These are phyloP conservation scores for Jatropha curcas DNA, from an alignment of 345 rosid species.

Conservation along the genomic window DNA sequence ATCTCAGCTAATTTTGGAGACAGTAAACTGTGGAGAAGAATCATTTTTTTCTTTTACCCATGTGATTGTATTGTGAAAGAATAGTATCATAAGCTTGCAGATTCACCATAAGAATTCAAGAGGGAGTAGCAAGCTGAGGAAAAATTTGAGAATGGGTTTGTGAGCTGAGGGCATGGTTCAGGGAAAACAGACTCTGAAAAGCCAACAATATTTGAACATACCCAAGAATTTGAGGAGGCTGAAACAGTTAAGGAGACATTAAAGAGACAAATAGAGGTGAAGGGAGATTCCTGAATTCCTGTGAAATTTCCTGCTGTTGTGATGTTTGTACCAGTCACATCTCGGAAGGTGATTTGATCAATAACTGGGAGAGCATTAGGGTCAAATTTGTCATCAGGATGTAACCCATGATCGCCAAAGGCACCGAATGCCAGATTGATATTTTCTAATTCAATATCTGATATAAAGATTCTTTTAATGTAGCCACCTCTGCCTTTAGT, in stretches of 20 bases:
- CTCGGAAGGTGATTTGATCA: slow-evolving; percentile 43
- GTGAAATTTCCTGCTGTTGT: slow-evolving; percentile 65
- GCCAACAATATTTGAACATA: slow-evolving; percentile 70
- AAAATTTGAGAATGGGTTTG: slow-evolving; percentile 27
- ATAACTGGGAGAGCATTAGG: slow-evolving; percentile 66
- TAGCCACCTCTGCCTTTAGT: slow-evolving; percentile 85
- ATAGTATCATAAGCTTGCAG: slow-evolving; percentile 46
- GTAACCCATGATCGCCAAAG: slow-evolving; percentile 62
- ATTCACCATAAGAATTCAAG: slow-evolving; percentile 33
- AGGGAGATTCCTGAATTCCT: slow-evolving; percentile 70
- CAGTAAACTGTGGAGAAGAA: slow-evolving; percentile 32
- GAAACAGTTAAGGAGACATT: slow-evolving; percentile 54
- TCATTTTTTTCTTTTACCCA: slow-evolving; percentile 3
- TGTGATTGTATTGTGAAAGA: slow-evolving; percentile 8
- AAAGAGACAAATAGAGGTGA: slow-evolving; percentile 62
- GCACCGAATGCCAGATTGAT: slow-evolving; percentile 52
- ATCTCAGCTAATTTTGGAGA: slow-evolving; percentile 32
- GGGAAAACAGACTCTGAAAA: slow-evolving; percentile 74
- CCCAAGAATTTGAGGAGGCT: slow-evolving; percentile 47
- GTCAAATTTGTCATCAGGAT: slow-evolving; percentile 75
- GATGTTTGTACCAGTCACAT: slow-evolving; percentile 61
- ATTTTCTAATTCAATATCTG: slow-evolving; percentile 44
- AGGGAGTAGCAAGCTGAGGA: slow-evolving; percentile 38
- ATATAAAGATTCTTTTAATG: slow-evolving; percentile 54
- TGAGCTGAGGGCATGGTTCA: slow-evolving; percentile 60